Conservation (phyloP, 2,329 filamentous ascomycete species). For the Fusarium nurragi region DNA sequence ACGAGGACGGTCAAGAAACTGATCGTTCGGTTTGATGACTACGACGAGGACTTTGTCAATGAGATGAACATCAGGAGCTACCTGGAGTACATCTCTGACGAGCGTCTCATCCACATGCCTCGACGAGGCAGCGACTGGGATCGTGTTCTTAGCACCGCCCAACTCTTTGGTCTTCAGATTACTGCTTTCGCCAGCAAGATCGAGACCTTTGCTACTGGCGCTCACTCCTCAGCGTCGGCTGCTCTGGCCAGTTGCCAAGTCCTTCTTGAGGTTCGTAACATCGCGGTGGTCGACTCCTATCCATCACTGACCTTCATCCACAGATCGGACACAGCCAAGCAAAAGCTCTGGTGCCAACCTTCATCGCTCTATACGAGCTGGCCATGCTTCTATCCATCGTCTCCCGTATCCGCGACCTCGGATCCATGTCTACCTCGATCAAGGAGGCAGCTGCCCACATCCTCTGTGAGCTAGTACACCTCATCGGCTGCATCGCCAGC, state of each 20-base stretch:
- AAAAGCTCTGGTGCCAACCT: conserved; percentile 51
- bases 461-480: conserved; percentile 49
- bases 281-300: rapidly evolving
- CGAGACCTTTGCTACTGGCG: conserved; percentile 39
- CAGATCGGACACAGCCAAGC: conserved; percentile 53
- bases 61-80: conserved; percentile 43
- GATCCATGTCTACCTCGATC: conserved; percentile 45
- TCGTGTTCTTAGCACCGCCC: conserved; percentile 52
- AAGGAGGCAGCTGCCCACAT: conserved; percentile 48
- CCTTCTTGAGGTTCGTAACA: conserved; percentile 49
- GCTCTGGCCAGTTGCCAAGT: conserved; percentile 52
- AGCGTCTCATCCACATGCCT: conserved; percentile 55
- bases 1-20: conserved; percentile 28
- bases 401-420: conserved; percentile 51
- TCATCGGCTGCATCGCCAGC: conserved; percentile 49
- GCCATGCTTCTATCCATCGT: conserved; percentile 51
- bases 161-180: conserved; percentile 54
- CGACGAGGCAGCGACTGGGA: conserved; percentile 54
- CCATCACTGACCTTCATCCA: not conserved
- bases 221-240: conserved; percentile 40
- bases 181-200: conserved; percentile 50
- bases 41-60: conserved; percentile 34
- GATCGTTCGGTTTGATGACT: conserved; percentile 34
- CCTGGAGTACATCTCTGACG: conserved; percentile 51
- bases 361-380: conserved; percentile 52